Conservation (phyloP, 2,329 filamentous ascomycete genomes). For the Fusarium azukiicola region DNA sequence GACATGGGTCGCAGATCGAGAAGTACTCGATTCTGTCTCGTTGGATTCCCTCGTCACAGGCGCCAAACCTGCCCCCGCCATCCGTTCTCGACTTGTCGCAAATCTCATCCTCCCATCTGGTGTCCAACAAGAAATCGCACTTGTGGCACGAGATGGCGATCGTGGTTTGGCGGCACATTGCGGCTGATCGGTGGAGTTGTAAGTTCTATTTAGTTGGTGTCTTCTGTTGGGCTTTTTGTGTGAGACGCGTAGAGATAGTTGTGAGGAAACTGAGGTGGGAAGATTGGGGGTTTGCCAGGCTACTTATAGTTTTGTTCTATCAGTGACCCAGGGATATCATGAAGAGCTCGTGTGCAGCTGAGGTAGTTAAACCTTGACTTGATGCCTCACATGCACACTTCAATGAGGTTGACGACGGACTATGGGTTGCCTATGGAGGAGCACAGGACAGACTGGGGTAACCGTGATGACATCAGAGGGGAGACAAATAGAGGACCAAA, state of each 20-base stretch:
- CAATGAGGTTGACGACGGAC: background rate
- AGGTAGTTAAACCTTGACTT: background rate
- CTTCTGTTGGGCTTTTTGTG: too few species aligned
- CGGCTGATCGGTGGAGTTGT: background rate
- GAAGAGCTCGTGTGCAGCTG: background rate
- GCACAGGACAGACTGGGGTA: background rate
- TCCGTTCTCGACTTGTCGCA: background rate
- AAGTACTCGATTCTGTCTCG: background rate
- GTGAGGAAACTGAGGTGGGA: background rate
- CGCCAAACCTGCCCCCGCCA: background rate
- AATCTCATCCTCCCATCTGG: constrained; percentile 1
- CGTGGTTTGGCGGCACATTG: background rate
- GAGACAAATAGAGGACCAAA: background rate
- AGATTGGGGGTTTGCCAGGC: background rate
- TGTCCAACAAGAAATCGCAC: background rate
- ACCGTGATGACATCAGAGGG: background rate
- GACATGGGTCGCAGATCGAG: background rate
- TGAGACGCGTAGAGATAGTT: background rate
- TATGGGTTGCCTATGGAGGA: background rate
- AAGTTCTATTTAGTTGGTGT: too few species aligned
- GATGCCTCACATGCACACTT: background rate
- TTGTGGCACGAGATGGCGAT: background rate
- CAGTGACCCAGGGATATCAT: background rate
- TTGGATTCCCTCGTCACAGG: background rate
- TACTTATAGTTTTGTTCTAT: background rate